Evolutionary conservation across 2,329 filamentous ascomycete genomes (phyloP).

Genomic region (Colletotrichum sp.): DNA sequence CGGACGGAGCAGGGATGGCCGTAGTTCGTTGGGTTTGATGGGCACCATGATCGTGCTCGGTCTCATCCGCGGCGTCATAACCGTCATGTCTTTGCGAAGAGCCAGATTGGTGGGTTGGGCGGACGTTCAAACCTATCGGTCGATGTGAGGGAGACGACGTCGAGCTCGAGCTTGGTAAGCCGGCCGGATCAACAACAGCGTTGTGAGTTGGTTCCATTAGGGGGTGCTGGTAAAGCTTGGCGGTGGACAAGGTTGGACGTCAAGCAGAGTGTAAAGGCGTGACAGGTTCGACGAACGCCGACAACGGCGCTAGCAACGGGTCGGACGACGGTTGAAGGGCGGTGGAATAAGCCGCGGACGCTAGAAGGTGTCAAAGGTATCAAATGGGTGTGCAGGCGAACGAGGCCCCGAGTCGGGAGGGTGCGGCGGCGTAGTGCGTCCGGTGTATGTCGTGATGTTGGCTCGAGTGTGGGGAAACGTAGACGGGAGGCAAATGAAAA

Average conservation of each 20-base stretch:
- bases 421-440: background rate
- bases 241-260: background rate
- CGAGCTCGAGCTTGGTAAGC: background rate
- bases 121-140: background rate
- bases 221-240: background rate
- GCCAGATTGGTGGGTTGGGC: background rate
- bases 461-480: background rate
- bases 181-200: background rate
- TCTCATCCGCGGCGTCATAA: background rate
- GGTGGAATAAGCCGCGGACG: background rate
- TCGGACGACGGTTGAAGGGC: background rate
- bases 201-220: background rate
- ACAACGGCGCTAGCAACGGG: background rate
- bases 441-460: background rate
- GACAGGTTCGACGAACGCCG: background rate
- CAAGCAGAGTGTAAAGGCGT: background rate
- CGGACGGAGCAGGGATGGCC: slow-evolving; percentile 1
- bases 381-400: background rate
- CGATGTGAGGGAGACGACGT: background rate
- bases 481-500: background rate
- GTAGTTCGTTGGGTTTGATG: background rate
- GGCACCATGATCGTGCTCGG: background rate
- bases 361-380: background rate
- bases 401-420: background rate
- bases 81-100: background rate